A percentile compares a stretch with the other conserved stretches of the same genome.
phyloP scores from a whole-genome alignment of 2,329 filamentous ascomycete genomes.

The Tolypocladium inflatum region DNA sequence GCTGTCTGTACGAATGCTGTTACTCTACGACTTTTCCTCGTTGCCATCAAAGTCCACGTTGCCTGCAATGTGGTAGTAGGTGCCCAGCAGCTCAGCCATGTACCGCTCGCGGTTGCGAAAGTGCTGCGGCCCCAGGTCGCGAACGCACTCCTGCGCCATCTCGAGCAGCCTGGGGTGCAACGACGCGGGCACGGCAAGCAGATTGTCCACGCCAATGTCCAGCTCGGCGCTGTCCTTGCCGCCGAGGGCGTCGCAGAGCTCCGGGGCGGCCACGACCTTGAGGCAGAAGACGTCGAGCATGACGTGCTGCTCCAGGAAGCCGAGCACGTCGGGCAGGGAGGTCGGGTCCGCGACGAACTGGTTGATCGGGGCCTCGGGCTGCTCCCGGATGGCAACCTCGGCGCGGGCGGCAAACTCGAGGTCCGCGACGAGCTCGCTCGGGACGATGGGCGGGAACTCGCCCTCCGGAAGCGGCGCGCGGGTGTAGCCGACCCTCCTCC shows the following conservation, averaged over 20 bases:
- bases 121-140: conserved; percentile 5
- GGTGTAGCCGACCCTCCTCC: conserved; percentile 33
- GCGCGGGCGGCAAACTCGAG: conserved; percentile 12
- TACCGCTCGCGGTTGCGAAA: conserved; percentile 12
- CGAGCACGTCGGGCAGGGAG: conserved; percentile 5
- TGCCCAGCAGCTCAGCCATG: conserved; percentile 12
- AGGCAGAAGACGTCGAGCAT: conserved; percentile 7
- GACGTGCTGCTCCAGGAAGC: conserved; percentile 7
- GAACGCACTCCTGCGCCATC: conserved; percentile 5
- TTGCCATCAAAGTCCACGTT: not conserved
- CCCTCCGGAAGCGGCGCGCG: not conserved
- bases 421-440: conserved; percentile 6
- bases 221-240: conserved; percentile 1
- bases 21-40: not conserved
- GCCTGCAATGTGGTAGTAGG: conserved; percentile 7
- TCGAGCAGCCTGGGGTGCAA: conserved; percentile 7
- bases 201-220: conserved; percentile 2
- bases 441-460: conserved; percentile 1
- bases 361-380: conserved; percentile 1
- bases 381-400: conserved; percentile 2
- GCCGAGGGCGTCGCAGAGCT: conserved; percentile 4
- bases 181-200: conserved; percentile 7
- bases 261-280: conserved; percentile 1
- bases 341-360: conserved; percentile 6
- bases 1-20: not conserved